phyloP scores from a whole-genome alignment of 2,329 filamentous ascomycete species.

The Fusarium odoratissimum region DNA sequence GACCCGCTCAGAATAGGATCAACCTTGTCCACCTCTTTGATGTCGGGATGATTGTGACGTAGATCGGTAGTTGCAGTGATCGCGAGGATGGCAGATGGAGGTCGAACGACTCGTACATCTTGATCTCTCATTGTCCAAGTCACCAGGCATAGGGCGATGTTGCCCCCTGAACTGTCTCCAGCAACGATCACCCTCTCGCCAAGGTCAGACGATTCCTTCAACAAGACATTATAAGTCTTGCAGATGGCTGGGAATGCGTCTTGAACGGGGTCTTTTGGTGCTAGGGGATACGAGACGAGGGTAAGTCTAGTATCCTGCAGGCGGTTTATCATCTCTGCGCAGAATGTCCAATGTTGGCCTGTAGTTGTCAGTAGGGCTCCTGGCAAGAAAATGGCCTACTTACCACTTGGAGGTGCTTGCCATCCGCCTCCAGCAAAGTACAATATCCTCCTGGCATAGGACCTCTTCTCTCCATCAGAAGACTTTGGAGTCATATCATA shows the following conservation, averaged over 20 bases:
- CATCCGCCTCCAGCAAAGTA: constrained; percentile 69
- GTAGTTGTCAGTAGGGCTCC: rapidly evolving
- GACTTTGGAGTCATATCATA: constrained; percentile 38
- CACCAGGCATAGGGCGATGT: constrained; percentile 57
- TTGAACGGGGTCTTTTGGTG: constrained; percentile 63
- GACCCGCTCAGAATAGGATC: constrained; percentile 43
- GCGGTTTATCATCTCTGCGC: constrained; percentile 56
- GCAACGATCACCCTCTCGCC: constrained; percentile 59
- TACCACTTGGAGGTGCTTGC: constrained; percentile 59
- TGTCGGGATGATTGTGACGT: constrained; percentile 34
- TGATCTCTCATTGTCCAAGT: constrained; percentile 50
- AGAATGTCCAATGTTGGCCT: constrained; percentile 61
- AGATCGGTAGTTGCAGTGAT: constrained; percentile 60
- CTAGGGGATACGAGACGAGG: constrained; percentile 65
- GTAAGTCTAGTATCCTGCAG: constrained; percentile 56
- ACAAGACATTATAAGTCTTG: constrained; percentile 55
- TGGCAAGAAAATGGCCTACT: constrained; percentile 3
- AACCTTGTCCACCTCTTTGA: constrained; percentile 23
- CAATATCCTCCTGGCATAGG: constrained; percentile 51
- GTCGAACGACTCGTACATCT: constrained; percentile 24
- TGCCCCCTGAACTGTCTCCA: constrained; percentile 68
- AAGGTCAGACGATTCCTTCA: constrained; percentile 52
- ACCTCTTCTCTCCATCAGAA: constrained; percentile 25
- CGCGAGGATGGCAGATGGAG: constrained; percentile 51
- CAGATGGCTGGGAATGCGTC: constrained; percentile 60